phyloP scores from a whole-genome alignment of 495 filamentous ascomycete genomes.

The Talaromyces wortmannii region DNA sequence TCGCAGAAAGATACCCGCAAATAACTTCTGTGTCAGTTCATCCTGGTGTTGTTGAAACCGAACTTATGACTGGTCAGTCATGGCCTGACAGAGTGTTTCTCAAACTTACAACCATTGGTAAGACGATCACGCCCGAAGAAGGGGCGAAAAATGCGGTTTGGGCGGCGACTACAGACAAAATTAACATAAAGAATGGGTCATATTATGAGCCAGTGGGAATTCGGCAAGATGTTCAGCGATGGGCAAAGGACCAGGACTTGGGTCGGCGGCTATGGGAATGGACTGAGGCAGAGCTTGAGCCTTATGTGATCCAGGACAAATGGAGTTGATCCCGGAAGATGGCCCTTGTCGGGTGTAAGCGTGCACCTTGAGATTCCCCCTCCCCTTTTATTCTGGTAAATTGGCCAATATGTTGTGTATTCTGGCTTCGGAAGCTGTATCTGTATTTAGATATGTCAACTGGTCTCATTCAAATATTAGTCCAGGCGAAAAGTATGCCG shows the following conservation, averaged over 20 bases:
- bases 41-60: constrained; percentile 30
- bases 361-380: too few species aligned
- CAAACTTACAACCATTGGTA: constrained; percentile 2
- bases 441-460: background rate
- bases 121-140: constrained; percentile 6
- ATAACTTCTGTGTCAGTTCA: constrained; percentile 35
- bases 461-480: background rate
- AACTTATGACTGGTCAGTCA: constrained; percentile 21
- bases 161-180: constrained; percentile 28
- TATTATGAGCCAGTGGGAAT: constrained; percentile 49
- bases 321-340: background rate
- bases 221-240: constrained; percentile 13
- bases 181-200: constrained; percentile 24
- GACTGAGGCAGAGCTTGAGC: constrained; percentile 21
- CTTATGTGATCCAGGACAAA: background rate
- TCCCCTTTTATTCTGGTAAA: too few species aligned
- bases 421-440: background rate
- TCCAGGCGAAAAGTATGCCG: background rate
- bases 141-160: constrained; percentile 51
- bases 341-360: background rate
- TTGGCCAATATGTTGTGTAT: background rate
- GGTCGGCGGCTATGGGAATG: constrained; percentile 48
- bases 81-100: constrained; percentile 7
- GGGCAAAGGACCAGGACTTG: constrained; percentile 32
- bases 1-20: constrained; percentile 30